Base-by-base conservation (phyloP, 768 basidiomycete genomes). In the Fistulinella prunicolor region DNA sequence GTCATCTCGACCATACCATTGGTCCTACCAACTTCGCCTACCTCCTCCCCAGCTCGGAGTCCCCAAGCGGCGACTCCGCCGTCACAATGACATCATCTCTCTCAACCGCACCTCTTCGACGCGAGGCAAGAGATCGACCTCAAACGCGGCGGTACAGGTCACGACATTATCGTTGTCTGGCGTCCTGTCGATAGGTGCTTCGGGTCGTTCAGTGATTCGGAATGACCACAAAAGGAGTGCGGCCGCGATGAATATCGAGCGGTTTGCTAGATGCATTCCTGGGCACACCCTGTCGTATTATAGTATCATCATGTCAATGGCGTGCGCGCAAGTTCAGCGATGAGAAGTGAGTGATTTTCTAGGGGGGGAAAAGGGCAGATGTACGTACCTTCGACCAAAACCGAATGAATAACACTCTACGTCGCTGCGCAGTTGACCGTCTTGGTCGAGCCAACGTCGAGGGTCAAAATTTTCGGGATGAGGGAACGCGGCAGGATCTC, bases 201-300 rank as follows among this genome's bases (percentile, higher is more conserved):
- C 57, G 0, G 76, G 73, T 46, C 80, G 77, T 21, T 74, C 56
- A 4, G 64, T 63, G 23, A 87, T 69, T 1, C 60, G 72, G 66
- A 85, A 85, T 0, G 83, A 77, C 82, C 82, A 85, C 6, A 83
- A 70, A 2, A 82, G 63, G 14, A 81, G 64, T 0, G 83, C 79
- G 0, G 81, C 75, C 53, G 79, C 81, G 38, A 85, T 67, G 58
- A 80, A 83, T 0, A 86, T 65, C 2, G 84, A 85, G 0, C 44
- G 49, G 26, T 51, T 60, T 3, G 60, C 83, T 19, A 86, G 73
- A 60, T 82, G 73, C 54, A 76, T 77, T 1, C 83, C 83, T 0
- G 81, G 82, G 50, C 83, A 86, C 1, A 83, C 73, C 29, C 82
- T 77, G 1, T 12, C 30, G 30, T 32, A 14, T 28, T 9, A 16